Conservation (phyloP, 371 early-diverging fungal species). For the Mucor sp. region DNA sequence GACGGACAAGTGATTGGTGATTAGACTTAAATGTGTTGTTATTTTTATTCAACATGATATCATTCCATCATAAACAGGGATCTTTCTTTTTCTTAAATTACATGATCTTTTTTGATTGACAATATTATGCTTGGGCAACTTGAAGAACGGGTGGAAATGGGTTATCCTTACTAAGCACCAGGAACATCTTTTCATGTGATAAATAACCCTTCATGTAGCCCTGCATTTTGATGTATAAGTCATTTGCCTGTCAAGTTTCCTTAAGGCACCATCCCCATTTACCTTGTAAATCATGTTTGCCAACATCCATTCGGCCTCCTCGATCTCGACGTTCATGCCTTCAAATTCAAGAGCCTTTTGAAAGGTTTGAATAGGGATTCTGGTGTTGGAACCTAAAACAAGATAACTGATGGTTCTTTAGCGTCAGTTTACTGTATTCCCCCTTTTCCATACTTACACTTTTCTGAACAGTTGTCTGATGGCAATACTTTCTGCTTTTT, state of each 20-base stretch:
- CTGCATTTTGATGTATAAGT: slow-evolving; percentile 38
- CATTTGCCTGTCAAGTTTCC: too few relatives aligned
- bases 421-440: too few relatives aligned
- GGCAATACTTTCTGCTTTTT: slow-evolving; percentile 70
- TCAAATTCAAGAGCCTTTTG: slow-evolving; percentile 54
- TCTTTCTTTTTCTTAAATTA: too few relatives aligned
- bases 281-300: slow-evolving; percentile 82
- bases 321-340: slow-evolving; percentile 44
- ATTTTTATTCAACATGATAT: too few relatives aligned
- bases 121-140: slow-evolving; percentile 16
- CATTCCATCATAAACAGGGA: too few relatives aligned
- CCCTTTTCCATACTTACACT: slow-evolving; percentile 53
- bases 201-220: slow-evolving; percentile 88
- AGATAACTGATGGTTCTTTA: slow-evolving; percentile 43
- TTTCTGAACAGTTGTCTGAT: slow-evolving; percentile 78
- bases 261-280: slow-evolving; percentile 5
- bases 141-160: slow-evolving; percentile 71
- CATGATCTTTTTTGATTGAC: too few relatives aligned
- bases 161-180: slow-evolving; percentile 76
- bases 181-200: slow-evolving; percentile 74
- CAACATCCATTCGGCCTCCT: slow-evolving; percentile 61
- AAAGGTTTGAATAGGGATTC: slow-evolving; percentile 59
- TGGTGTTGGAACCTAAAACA: slow-evolving; percentile 44
- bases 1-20: too few relatives aligned
- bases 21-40: too few relatives aligned